Evolutionary conservation across 2,329 filamentous ascomycete genomes (phyloP), one percentile per base, ranked within the genome.

Genomic region (Cordyceps cateniannulata): DNA sequence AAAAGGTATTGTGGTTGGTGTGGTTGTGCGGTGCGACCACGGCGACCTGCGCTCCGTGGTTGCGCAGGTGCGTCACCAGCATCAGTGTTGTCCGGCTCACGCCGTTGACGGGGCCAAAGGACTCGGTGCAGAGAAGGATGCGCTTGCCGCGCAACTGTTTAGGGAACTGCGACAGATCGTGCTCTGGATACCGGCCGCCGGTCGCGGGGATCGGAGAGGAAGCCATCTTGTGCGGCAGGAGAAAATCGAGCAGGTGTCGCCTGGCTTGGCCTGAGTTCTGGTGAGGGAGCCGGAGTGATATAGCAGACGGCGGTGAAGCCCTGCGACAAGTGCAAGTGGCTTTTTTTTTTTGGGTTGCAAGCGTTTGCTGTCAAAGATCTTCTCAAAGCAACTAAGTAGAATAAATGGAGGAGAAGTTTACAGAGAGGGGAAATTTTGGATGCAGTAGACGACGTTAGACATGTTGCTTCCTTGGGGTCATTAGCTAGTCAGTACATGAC

Each of bases 51-150:
- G 81, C 85, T 22, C 85, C 86, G 65, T 89, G 76, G n/a, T 75
- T 75, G 60, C 85, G 81, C 22, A 90, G 76, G 65, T 89, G 87
- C 69, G 85, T 83, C 59, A 90, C 84, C 56, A 90, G 79, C 77
- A 85, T 88, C 66, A 86, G 76, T 0, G 87, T 90, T 5, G 87
- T 90, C 63, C 86, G 80, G 67, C 84, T 88, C 50, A 90, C 87
- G n/a, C 87, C 87, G 68, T 90, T 90, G 69, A 90, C 85, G 0
- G 87, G 87, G 3, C 86, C 87, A 62, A 89, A 86, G 0, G 86
- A 89, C 69, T 90, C 87, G 16, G 86, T 89, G 63, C 86, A 87
- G 8, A 90, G 79, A 8, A 90, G 73, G 63, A 90, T 79, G 63
- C 81, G 81, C 70, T 85, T 86, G 10, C 83, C 84, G 42, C 76